Conservation (phyloP, 139 green algal species). For the Haematococcus lacustris region DNA sequence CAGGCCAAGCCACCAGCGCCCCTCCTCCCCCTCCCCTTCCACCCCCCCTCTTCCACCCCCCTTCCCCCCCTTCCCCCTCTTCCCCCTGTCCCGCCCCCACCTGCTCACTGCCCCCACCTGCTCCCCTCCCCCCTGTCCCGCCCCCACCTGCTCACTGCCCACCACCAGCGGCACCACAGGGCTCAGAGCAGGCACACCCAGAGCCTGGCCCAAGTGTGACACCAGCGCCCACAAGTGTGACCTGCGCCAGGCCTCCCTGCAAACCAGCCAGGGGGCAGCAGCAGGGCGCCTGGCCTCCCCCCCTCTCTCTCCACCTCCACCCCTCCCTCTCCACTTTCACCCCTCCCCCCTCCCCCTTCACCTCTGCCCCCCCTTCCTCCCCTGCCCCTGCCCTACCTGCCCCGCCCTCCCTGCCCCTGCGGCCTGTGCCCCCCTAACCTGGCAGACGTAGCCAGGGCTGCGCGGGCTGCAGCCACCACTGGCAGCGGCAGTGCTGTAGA, state of each 20-base stretch:
- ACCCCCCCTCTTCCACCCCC: no score
- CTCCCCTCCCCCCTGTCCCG: no score
- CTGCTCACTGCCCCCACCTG: no score
- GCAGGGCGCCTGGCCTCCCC: neutral
- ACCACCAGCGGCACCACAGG: constrained; percentile 84
- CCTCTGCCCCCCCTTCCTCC: no score
- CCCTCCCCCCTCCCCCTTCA: no score
- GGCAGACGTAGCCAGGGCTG: constrained; percentile 61
- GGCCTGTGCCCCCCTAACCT: no score
- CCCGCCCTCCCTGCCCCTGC: no score
- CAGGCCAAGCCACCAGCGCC: neutral
- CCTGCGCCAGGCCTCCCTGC: constrained; percentile 71
- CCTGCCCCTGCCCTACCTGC: no score
- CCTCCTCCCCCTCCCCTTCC: no score
- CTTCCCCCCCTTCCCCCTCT: no score
- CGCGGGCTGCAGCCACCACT: constrained; percentile 63
- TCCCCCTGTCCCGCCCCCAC: no score
- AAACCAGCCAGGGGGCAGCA: neutral
- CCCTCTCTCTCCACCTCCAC: constrained; percentile 20
- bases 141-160: constrained; percentile 44
- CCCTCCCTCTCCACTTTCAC: constrained; percentile 29
- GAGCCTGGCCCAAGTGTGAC: constrained; percentile 20
- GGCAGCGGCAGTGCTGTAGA: constrained; percentile 79
- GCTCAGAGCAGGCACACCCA: constrained; percentile 53
- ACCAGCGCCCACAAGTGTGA: constrained; percentile 54